Conservation (phyloP, 1,139 yeast genomes). For the Debaryomyces sp. region DNA sequence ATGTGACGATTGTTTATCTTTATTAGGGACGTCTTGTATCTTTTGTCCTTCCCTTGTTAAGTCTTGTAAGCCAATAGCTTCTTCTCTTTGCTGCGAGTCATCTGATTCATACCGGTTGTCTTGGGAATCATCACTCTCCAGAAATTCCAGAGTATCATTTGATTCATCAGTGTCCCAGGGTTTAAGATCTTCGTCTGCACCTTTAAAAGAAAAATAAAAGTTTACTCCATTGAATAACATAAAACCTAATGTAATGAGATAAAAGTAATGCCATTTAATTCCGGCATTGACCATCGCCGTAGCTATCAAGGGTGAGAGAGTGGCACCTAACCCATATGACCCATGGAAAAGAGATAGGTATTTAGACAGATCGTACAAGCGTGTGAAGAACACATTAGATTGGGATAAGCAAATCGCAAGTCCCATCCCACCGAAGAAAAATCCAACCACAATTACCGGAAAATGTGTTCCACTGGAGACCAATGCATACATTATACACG, state of each 20-base stretch:
- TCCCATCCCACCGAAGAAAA: conserved; percentile 63
- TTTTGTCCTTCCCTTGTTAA: not conserved
- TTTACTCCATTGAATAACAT: conserved; percentile 28
- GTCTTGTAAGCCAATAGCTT: conserved; percentile 14
- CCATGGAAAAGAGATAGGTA: conserved; percentile 61
- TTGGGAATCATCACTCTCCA: conserved; percentile 8
- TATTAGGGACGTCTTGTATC: not conserved
- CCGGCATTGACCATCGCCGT: conserved; percentile 55
- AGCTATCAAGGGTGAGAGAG: conserved; percentile 59
- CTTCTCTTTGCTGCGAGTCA: not conserved
- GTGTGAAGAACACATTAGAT: conserved; percentile 57
- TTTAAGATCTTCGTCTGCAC: conserved; percentile 45
- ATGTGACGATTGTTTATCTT: conserved; percentile 3
- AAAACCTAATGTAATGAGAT: conserved; percentile 48
- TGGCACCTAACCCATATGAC: conserved; percentile 67
- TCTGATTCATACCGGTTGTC: not conserved
- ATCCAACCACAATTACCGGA: conserved; percentile 52
- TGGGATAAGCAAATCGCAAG: conserved; percentile 58
- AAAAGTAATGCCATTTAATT: conserved; percentile 56
- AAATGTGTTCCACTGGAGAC: conserved; percentile 40
- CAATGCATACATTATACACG: conserved; percentile 41
- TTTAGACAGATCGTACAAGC: conserved; percentile 49
- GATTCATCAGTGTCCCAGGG: conserved; percentile 32
- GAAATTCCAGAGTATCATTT: not conserved
- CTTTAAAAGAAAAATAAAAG: conserved; percentile 40